These are phyloP conservation scores for Candida neerlandica DNA, from an alignment of 1,139 yeast genomes.

Conservation along the genomic window DNA sequence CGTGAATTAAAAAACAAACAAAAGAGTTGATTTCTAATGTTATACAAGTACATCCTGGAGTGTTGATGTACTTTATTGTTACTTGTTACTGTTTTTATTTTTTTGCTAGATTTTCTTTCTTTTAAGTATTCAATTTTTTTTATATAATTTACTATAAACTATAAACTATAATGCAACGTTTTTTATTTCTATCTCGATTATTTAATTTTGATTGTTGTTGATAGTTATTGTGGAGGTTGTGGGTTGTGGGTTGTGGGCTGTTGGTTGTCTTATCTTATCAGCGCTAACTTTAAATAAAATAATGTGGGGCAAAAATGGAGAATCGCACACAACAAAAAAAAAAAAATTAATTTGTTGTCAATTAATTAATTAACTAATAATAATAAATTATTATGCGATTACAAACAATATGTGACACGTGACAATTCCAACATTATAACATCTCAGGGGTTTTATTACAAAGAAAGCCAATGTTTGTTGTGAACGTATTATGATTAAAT, in stretches of 20 bases:
- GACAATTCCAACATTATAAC: no score
- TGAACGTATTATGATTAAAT: no score
- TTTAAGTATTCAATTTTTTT: neutral
- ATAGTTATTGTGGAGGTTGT: neutral
- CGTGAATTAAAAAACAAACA: slow-evolving; percentile 6
- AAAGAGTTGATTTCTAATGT: neutral
- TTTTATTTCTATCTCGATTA: no score
- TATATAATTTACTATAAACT: no score
- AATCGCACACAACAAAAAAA: neutral
- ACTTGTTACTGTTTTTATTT: neutral
- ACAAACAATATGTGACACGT: neutral
- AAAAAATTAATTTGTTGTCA: neutral
- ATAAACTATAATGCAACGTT: no score
- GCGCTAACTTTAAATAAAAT: neutral
- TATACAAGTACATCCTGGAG: neutral
- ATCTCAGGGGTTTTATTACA: no score
- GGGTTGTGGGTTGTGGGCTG: no score
- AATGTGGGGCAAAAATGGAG: neutral
- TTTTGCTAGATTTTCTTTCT: neutral
- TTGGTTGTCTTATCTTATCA: neutral
- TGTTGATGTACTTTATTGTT: neutral
- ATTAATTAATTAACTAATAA: neutral
- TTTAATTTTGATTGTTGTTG: neutral
- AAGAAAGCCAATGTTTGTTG: no score
- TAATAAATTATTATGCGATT: neutral